Evolutionary conservation across 2,329 filamentous ascomycete genomes (phyloP).

Genomic region (Stagonosporopsis rhizophila): DNA sequence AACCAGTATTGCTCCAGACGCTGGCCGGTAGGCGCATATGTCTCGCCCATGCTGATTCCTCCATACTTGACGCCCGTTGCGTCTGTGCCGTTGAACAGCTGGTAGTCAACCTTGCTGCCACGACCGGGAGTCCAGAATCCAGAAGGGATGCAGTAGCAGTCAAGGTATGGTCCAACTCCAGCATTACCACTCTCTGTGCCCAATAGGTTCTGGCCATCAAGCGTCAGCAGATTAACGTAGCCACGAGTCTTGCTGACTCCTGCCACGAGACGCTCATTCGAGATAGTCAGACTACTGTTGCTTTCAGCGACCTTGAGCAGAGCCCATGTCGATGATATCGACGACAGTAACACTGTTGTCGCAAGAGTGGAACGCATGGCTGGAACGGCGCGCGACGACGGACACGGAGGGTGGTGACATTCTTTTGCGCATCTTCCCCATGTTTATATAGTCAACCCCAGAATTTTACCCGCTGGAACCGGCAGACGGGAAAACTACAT

Average conservation of each 20-base stretch:
- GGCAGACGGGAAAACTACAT: conserved; percentile 30
- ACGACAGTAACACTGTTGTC: conserved; percentile 19
- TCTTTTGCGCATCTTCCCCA: conserved; percentile 1
- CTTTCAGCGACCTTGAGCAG: conserved; percentile 28
- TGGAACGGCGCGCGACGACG: neutral
- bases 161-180: conserved; percentile 48
- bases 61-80: conserved; percentile 61
- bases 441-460: conserved; percentile 6
- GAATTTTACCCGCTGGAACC: conserved; percentile 25
- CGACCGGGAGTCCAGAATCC: conserved; percentile 62
- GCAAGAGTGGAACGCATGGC: conserved; percentile 24
- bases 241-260: conserved; percentile 55
- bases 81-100: conserved; percentile 53
- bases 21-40: conserved; percentile 64
- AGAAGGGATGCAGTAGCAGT: conserved; percentile 48
- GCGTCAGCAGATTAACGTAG: conserved; percentile 51
- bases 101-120: conserved; percentile 59
- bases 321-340: conserved; percentile 21
- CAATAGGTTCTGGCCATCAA: conserved; percentile 53
- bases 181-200: conserved; percentile 29
- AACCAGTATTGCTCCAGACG: conserved; percentile 70
- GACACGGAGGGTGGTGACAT: neutral
- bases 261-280: conserved; percentile 56
- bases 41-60: conserved; percentile 66
- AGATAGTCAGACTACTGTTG: conserved; percentile 45